Evolutionary conservation across 1,284 basidiomycete genomes (phyloP).

Genomic region (Paramarasmius palmivorus): DNA sequence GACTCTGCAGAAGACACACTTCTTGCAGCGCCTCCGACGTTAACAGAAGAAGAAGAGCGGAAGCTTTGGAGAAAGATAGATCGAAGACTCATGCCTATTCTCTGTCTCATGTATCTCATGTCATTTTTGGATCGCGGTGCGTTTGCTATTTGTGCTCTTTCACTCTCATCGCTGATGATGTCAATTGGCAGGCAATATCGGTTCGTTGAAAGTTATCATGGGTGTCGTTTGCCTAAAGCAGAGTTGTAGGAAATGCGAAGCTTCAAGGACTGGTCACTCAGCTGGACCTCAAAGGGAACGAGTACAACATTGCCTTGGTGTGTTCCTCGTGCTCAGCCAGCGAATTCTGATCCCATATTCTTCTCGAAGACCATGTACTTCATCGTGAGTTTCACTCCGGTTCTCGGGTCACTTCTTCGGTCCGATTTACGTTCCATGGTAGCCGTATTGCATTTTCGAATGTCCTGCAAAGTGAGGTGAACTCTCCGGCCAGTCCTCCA

Average conservation of each 20-base stretch:
- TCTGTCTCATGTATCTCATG: conserved; percentile 63
- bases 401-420: not conserved
- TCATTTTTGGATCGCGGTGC: conserved; percentile 67
- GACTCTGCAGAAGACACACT: conserved; percentile 41
- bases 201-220: conserved; percentile 23
- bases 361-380: conserved; percentile 63
- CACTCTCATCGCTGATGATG: not conserved
- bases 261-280: conserved; percentile 58
- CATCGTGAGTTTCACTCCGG: conserved; percentile 46
- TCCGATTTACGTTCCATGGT: not conserved
- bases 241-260: conserved; percentile 57
- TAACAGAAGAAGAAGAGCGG: conserved; percentile 53
- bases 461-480: conserved; percentile 57
- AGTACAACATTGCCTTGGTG: conserved; percentile 70
- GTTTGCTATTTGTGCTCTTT: conserved; percentile 5
- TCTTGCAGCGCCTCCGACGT: conserved; percentile 45
- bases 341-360: not conserved
- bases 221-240: not conserved
- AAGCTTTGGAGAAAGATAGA: conserved; percentile 68
- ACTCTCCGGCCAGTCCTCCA: not conserved
- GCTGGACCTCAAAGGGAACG: conserved; percentile 54
- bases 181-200: conserved; percentile 52
- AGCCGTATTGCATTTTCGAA: conserved; percentile 66
- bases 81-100: conserved; percentile 60
- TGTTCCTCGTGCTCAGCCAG: conserved; percentile 5